A percentile compares a stretch with the other conserved stretches of the same genome.
Conservation (phyloP, 1,139 yeast genomes). For the Zygosaccharomyces pseudobailii region DNA sequence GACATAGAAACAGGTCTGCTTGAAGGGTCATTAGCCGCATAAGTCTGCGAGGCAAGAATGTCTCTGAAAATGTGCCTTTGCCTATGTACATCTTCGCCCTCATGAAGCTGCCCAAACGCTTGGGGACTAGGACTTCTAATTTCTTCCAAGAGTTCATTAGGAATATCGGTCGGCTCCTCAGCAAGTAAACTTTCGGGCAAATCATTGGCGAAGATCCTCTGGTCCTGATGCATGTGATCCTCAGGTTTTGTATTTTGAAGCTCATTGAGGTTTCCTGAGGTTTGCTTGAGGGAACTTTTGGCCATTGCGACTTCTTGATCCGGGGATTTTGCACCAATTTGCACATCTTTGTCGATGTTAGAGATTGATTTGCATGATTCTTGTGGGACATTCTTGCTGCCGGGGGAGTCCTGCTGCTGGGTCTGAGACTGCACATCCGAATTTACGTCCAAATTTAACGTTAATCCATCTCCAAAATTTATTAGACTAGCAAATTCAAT, state of each 20-base stretch:
- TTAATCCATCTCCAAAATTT: constrained; percentile 49
- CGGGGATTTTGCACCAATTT: neutral
- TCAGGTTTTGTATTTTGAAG: neutral
- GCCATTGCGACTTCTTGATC: neutral
- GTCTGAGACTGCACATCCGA: neutral
- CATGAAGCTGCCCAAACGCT: neutral
- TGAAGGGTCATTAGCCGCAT: constrained; percentile 20
- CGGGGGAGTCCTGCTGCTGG: neutral
- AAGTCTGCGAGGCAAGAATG: constrained; percentile 11
- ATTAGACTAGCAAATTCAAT: constrained; percentile 64
- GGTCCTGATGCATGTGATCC: neutral
- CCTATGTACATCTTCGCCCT: neutral
- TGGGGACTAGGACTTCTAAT: constrained; percentile 3
- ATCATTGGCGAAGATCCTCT: neutral
- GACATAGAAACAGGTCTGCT: constrained; percentile 62
- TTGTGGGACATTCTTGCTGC: neutral
- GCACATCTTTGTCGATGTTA: neutral
- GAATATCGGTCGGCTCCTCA: neutral
- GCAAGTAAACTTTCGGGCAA: neutral
- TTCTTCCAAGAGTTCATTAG: neutral
- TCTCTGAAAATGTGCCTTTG: constrained; percentile 3
- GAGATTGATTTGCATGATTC: neutral
- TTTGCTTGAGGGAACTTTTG: neutral
- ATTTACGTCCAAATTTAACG: constrained; percentile 30
- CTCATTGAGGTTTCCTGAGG: neutral